A percentile compares a stretch with the other conserved stretches of the same genome.
phyloP scores from a whole-genome alignment of 179 eudicot species.

The Silene coronaria region DNA sequence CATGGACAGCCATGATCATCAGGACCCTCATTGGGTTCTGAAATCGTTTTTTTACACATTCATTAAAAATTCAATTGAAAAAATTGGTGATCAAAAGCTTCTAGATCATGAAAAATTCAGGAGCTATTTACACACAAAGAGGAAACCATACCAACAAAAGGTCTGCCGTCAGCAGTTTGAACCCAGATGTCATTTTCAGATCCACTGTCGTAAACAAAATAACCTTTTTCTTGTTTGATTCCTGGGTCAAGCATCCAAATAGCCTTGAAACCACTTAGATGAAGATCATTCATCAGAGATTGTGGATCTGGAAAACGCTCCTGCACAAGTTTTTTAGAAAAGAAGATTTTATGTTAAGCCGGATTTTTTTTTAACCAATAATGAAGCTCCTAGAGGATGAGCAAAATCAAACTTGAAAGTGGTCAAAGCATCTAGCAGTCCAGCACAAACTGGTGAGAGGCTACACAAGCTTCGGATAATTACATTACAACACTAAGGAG shows the following conservation, averaged over 20 bases:
- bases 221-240: conserved; percentile 74
- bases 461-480: neutral
- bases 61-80: neutral
- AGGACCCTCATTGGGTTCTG: neutral
- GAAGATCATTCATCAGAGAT: conserved; percentile 70
- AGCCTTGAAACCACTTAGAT: conserved; percentile 73
- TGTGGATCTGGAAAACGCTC: conserved; percentile 81
- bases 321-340: conserved; percentile 31
- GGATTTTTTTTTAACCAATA: neutral
- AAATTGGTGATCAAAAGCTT: neutral
- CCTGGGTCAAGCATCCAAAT: conserved; percentile 99
- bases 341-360: conserved; percentile 4
- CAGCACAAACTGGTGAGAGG: neutral
- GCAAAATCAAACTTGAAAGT: neutral
- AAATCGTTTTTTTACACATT: conserved; percentile 4
- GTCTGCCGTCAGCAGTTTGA: conserved; percentile 67
- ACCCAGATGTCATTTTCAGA: conserved; percentile 69
- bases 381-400: neutral
- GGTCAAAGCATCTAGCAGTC: neutral
- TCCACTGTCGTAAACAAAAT: conserved; percentile 86
- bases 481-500: neutral
- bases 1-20: neutral
- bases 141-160: conserved; percentile 62
- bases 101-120: conserved; percentile 7
- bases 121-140: neutral